phyloP scores from a whole-genome alignment of 352 stramenopile genomes.

The Phytophthora pinifolia region DNA sequence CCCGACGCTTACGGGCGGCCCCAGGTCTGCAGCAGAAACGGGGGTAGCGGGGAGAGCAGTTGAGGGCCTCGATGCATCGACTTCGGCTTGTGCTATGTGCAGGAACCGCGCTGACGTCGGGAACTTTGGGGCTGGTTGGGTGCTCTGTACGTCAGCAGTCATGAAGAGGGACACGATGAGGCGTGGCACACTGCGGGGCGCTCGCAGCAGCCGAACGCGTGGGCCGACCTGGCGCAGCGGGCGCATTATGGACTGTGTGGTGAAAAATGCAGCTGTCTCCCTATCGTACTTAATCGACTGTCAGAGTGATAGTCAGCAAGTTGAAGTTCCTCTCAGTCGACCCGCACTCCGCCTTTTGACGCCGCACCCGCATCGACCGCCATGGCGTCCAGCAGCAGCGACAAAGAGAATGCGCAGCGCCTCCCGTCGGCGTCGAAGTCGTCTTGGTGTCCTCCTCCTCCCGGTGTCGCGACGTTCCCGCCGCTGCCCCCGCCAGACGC shows the following conservation, averaged over 20 bases:
- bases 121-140: background rate
- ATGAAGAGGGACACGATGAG: background rate
- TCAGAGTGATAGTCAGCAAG: slow-evolving; percentile 18
- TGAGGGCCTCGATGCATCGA: background rate
- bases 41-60: background rate
- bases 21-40: background rate
- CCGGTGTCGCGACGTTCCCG: slow-evolving; percentile 15
- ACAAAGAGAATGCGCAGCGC: slow-evolving; percentile 10
- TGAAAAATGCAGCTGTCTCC: slow-evolving; percentile 1
- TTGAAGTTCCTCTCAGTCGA: background rate
- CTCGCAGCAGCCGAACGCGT: slow-evolving; percentile 19
- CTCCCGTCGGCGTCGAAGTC: background rate
- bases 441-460: background rate
- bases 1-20: background rate
- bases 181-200: background rate
- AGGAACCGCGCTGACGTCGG: slow-evolving; percentile 8
- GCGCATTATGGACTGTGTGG: slow-evolving; percentile 15
- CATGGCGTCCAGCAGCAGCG: slow-evolving; percentile 13
- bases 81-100: slow-evolving; percentile 9
- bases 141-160: background rate
- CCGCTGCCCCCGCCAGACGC: slow-evolving; percentile 24
- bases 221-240: slow-evolving; percentile 7
- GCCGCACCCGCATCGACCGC: background rate
- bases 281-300: slow-evolving; percentile 4
- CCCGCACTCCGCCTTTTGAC: slow-evolving; percentile 26